Evolutionary conservation across 139 green algal genomes (phyloP).

Genomic region (Gonium pectorale): DNA sequence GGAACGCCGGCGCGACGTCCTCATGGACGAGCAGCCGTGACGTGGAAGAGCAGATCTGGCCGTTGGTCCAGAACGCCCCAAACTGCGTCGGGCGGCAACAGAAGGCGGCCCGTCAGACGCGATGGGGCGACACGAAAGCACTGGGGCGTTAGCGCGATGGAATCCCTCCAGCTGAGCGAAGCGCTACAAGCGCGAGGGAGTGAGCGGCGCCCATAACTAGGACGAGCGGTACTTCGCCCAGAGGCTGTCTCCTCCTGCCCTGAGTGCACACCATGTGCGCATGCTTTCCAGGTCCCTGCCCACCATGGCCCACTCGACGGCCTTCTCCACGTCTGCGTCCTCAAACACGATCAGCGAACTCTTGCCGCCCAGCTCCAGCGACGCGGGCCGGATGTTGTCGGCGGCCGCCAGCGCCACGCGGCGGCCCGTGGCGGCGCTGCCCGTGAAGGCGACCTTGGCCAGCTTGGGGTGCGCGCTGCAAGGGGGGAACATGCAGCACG

Average conservation of each 20-base stretch:
- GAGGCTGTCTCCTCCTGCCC: no score
- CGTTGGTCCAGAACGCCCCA: slow-evolving; percentile 86
- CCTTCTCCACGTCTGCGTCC: slow-evolving; percentile 87
- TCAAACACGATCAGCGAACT: slow-evolving; percentile 90
- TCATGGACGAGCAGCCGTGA: slow-evolving; percentile 87
- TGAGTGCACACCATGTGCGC: no score
- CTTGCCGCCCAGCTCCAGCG: slow-evolving; percentile 91
- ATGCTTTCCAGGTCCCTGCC: no score
- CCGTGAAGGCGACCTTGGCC: slow-evolving; percentile 93
- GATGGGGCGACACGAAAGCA: no score
- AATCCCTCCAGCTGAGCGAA: no score
- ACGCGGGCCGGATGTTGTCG: slow-evolving; percentile 75
- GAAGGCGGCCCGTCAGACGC: no score
- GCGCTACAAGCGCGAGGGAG: no score
- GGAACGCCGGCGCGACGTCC: slow-evolving; percentile 76
- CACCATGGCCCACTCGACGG: slow-evolving; percentile 92
- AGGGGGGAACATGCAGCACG: background rate
- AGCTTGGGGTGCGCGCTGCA: slow-evolving; percentile 71
- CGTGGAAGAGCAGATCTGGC: slow-evolving; percentile 92
- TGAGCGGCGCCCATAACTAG: no score
- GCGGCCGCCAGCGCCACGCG: slow-evolving; percentile 76
- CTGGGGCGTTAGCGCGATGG: no score
- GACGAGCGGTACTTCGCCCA: no score
- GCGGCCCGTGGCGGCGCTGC: slow-evolving; percentile 76
- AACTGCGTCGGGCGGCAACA: slow-evolving; percentile 64